Percentiles rank a stretch among this genome's conserved stretches.
Evolutionary conservation across 1,284 basidiomycete species (phyloP).

Genomic region (Leccinum insigne): DNA sequence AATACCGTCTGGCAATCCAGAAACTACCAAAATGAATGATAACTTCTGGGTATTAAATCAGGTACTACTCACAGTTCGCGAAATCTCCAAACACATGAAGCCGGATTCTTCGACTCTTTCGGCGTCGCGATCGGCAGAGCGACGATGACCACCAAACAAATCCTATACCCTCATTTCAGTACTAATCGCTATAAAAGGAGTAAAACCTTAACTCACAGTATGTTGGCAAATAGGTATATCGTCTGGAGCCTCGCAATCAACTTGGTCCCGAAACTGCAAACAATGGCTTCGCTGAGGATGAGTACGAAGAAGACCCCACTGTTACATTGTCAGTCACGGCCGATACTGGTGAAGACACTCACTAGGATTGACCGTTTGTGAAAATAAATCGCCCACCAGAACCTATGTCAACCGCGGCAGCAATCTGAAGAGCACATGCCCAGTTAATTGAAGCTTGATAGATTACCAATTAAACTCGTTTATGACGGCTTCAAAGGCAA

Average conservation of each 20-base stretch:
- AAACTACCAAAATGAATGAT: too few species aligned
- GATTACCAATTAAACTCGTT: background rate
- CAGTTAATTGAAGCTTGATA: slow-evolving; percentile 42
- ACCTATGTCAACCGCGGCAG: slow-evolving; percentile 38
- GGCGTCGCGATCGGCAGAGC: too few species aligned
- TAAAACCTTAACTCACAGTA: slow-evolving; percentile 29
- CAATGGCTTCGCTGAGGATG: slow-evolving; percentile 33
- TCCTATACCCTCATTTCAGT: slow-evolving; percentile 22
- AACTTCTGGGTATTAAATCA: too few species aligned
- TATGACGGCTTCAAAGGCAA: background rate
- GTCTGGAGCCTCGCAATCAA: slow-evolving; percentile 34
- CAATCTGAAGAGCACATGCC: slow-evolving; percentile 41
- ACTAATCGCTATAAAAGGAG: background rate
- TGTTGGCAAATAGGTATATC: slow-evolving; percentile 32
- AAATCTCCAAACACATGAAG: too few species aligned
- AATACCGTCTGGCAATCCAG: too few species aligned
- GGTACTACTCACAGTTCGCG: too few species aligned
- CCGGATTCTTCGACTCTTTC: too few species aligned
- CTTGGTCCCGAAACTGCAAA: slow-evolving; percentile 45
- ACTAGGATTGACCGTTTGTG: slow-evolving; percentile 35
- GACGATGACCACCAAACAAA: slow-evolving; percentile 29
- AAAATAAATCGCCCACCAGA: slow-evolving; percentile 31
- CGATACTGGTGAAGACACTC: background rate
- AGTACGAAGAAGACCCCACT: slow-evolving; percentile 35
- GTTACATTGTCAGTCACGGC: slow-evolving; percentile 3